Percentiles rank a stretch among this genome's conserved stretches.
phyloP scores from a whole-genome alignment of 257 asterid species.

The Solanum piurae region DNA sequence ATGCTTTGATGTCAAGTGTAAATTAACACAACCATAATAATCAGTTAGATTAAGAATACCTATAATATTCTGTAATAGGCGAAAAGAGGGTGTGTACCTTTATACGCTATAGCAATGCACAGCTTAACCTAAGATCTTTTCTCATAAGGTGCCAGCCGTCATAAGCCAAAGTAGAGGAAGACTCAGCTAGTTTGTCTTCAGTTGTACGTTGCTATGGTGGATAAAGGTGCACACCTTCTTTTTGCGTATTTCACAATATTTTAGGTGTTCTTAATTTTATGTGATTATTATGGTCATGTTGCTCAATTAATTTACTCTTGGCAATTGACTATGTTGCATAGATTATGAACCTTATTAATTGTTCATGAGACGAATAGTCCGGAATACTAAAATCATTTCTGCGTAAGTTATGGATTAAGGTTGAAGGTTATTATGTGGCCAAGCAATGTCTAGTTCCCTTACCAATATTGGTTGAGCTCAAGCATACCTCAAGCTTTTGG shows the following conservation, averaged over 20 bases:
- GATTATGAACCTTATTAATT: background rate
- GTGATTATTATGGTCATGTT: too few relatives aligned
- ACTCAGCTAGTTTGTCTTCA: background rate
- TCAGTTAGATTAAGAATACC: background rate
- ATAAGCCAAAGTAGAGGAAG: background rate
- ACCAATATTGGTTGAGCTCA: background rate
- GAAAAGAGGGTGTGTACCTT: background rate
- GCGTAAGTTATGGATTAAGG: background rate
- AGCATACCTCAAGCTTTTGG: slow-evolving; percentile 20
- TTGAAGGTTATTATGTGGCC: background rate
- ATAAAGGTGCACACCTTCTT: background rate
- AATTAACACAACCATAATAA: background rate
- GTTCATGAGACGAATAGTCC: background rate
- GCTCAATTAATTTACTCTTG: too few relatives aligned
- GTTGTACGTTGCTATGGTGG: background rate
- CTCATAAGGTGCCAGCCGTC: background rate
- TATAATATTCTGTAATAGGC: background rate
- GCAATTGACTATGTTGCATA: background rate
- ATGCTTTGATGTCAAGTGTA: too few relatives aligned
- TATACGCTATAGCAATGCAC: background rate
- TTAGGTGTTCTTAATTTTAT: too few relatives aligned
- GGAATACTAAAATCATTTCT: background rate
- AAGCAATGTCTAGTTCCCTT: background rate
- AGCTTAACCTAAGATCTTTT: background rate
- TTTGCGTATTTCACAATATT: too few relatives aligned